A percentile compares a stretch with the other conserved stretches of the same genome.
phyloP scores from a whole-genome alignment of 192 early-diverging fungal genomes.

The Irineochytrium annulatum region DNA sequence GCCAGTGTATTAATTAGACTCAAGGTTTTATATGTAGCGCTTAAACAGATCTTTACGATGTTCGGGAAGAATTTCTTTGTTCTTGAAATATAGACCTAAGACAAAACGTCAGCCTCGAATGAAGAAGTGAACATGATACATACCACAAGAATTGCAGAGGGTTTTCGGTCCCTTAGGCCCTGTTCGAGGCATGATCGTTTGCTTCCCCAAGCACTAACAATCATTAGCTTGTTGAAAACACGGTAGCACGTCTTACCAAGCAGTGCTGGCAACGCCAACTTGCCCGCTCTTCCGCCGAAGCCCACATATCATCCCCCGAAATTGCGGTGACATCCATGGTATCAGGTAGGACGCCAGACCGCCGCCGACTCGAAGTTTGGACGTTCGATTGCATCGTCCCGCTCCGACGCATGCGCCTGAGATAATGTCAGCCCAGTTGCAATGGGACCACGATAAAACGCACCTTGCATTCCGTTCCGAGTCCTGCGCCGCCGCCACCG shows the following conservation, averaged over 20 bases:
- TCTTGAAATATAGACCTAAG: slow-evolving; percentile 9
- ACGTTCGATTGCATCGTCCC: background rate
- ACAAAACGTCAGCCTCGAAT: background rate
- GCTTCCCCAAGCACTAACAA: slow-evolving; percentile 13
- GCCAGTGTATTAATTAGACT: no score
- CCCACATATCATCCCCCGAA: slow-evolving; percentile 11
- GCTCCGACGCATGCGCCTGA: background rate
- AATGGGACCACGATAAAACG: background rate
- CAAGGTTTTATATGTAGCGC: no score
- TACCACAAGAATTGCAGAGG: slow-evolving; percentile 21
- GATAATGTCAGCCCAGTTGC: slow-evolving; percentile 1
- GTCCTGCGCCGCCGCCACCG: slow-evolving; percentile 9
- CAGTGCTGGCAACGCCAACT: slow-evolving; percentile 17
- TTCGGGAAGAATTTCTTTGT: slow-evolving; percentile 4
- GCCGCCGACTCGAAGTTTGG: background rate
- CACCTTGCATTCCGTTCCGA: slow-evolving; percentile 7
- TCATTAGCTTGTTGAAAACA: background rate
- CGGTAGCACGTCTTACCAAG: slow-evolving; percentile 6
- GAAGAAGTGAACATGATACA: background rate
- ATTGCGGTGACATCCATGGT: background rate
- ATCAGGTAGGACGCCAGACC: background rate
- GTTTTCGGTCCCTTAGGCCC: slow-evolving; percentile 12
- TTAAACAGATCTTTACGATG: slow-evolving; percentile 20
- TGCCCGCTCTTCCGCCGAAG: slow-evolving; percentile 6
- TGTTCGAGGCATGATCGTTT: slow-evolving; percentile 12